These are phyloP conservation scores for Leucoagaricus sp. DNA, from an alignment of 1,284 basidiomycete species.

Conservation along the genomic window DNA sequence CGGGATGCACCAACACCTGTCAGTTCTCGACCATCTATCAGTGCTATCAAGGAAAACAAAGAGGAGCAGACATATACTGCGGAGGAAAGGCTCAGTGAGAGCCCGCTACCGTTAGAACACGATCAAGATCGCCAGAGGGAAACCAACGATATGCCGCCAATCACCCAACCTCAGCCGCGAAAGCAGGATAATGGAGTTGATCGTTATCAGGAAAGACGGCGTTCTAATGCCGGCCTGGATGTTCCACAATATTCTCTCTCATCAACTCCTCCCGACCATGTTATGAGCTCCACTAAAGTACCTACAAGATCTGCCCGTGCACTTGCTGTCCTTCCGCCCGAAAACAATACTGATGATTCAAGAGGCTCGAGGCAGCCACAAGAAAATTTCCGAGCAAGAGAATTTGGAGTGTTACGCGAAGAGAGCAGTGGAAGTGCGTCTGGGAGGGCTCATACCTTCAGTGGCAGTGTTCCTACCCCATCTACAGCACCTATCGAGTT, in stretches of 20 bases:
- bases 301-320: background rate
- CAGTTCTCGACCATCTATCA: slow-evolving; percentile 30
- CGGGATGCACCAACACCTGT: slow-evolving; percentile 29
- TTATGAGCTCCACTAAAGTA: no score
- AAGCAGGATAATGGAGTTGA: background rate
- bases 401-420: slow-evolving; percentile 6
- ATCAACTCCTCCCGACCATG: no score
- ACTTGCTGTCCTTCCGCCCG: background rate
- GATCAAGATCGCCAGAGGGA: background rate
- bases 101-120: slow-evolving; percentile 1
- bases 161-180: background rate
- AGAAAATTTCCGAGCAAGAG: slow-evolving; percentile 1
- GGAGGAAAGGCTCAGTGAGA: slow-evolving; percentile 5
- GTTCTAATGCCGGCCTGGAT: background rate
- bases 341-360: no score
- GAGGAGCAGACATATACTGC: slow-evolving; percentile 9
- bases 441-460: slow-evolving; percentile 21
- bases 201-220: background rate
- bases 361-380: background rate
- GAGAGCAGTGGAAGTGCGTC: slow-evolving; percentile 38
- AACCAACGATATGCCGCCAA: background rate
- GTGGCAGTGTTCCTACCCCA: background rate
- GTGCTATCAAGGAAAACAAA: slow-evolving; percentile 30
- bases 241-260: background rate
- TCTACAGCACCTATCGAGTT: background rate